A percentile compares a stretch with the other conserved stretches of the same genome.
Evolutionary conservation across 345 rosid species (phyloP).

Genomic region (Physaria fendleri): DNA sequence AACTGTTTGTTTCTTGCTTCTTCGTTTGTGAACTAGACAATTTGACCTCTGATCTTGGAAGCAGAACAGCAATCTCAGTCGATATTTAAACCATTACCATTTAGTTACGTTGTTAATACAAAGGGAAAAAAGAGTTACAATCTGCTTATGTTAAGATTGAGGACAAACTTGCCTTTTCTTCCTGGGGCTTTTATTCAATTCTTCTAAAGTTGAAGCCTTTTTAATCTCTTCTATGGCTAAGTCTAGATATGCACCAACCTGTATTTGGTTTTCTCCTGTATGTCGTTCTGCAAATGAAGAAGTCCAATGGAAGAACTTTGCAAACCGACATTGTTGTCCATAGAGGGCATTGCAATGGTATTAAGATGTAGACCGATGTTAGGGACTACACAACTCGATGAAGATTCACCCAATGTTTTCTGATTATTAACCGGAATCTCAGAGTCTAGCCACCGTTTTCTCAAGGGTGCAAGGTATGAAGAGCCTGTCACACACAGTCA

Average conservation of each 20-base stretch:
- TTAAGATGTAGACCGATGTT: slow-evolving; percentile 91
- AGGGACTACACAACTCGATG: slow-evolving; percentile 43
- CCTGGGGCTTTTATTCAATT: slow-evolving; percentile 50
- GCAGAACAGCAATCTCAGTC: too few species aligned
- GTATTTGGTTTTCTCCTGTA: slow-evolving; percentile 36
- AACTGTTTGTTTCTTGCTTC: too few species aligned
- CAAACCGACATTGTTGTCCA: slow-evolving; percentile 32
- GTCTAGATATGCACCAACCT: neutral
- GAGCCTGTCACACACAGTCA: slow-evolving; percentile 30
- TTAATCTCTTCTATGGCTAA: neutral
- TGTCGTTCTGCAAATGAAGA: slow-evolving; percentile 20
- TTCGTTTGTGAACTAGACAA: too few species aligned
- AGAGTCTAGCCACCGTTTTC: slow-evolving; percentile 81
- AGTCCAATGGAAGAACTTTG: slow-evolving; percentile 10
- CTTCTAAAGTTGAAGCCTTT: slow-evolving; percentile 25
- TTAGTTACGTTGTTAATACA: neutral
- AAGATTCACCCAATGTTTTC: neutral
- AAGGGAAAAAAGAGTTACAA: neutral
- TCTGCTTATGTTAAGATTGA: neutral
- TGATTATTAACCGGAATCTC: slow-evolving; percentile 31
- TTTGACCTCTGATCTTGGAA: too few species aligned
- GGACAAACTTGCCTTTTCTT: slow-evolving; percentile 57
- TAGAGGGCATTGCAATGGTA: slow-evolving; percentile 45
- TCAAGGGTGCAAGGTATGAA: slow-evolving; percentile 52
- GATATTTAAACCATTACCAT: too few species aligned